Base-by-base conservation (phyloP, 768 basidiomycete species). In the Auricularia sp. region DNA sequence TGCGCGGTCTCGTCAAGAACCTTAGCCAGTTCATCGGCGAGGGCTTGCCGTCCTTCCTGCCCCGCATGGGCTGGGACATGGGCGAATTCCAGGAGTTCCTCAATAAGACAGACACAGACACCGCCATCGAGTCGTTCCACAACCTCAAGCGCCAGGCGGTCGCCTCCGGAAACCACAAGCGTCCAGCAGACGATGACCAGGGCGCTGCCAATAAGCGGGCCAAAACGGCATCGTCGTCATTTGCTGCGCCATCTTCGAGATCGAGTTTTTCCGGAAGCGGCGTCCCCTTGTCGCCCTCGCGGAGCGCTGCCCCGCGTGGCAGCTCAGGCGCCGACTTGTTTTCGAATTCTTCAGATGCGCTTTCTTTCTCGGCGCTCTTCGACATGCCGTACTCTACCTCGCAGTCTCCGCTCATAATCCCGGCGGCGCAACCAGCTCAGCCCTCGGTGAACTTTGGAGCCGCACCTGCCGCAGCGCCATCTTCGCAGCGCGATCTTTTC, bases 111-210 rank as follows among this genome's bases (percentile, higher is more conserved):
- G 94, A 97, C 76, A 94, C 93, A 0, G 94, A 96, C 71, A 93
- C 92, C 1, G 93, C 93, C 42, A 93, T 89, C 81, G 93, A 96
- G 71, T 87, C 91, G 62, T 94, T 88, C 70, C 87, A 91, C 67
- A 69, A 80, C 3, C 84, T 92, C 68, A 94, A 87, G 73, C 56
- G 56, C 29, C 56, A 59, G 56, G 21, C 56, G 10, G 18, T 59
- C 11, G 34, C 56, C 34, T 23, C 56, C 23, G 47, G 18, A 5
- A 59, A 11, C 23, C 56, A 59, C 11, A 70, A 72, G 39, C 42
- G 43, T 4, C 10, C 42, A 8, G n/a, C 58, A 33, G n/a, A 53
- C 34, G 36, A 59, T 33, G 29, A 59, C 33, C 36, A 60, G 36
- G 14, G 33, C 54, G 23, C 29, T 56, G 29, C 63, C 51, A 42